Evolutionary conservation across 768 basidiomycete genomes (phyloP).

Genomic region (Brasilioporus rufonigricans): DNA sequence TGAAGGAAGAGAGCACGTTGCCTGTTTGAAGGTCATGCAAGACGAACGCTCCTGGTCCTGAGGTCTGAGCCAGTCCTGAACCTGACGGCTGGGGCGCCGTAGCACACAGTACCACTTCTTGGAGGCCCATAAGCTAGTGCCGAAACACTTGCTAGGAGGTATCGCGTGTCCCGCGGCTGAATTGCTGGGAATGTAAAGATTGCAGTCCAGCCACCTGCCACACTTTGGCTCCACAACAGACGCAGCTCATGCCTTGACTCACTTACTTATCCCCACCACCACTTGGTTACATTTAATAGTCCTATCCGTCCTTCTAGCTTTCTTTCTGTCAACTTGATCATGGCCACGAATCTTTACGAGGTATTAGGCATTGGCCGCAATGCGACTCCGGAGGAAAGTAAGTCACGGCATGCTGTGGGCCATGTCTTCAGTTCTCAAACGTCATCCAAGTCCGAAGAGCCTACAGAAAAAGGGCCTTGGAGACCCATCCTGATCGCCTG

Average conservation of each 20-base stretch:
- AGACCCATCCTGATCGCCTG: constrained; percentile 76
- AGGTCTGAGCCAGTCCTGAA: constrained; percentile 35
- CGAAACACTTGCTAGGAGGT: background rate
- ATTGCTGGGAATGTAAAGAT: background rate
- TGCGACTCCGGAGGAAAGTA: constrained; percentile 65
- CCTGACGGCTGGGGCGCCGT: constrained; percentile 45
- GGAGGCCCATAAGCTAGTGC: constrained; percentile 46
- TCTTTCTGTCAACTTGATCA: constrained; percentile 20
- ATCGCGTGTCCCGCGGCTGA: background rate
- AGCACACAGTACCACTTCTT: constrained; percentile 67
- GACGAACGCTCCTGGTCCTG: constrained; percentile 62
- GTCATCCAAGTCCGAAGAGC: constrained; percentile 62
- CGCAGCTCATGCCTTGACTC: background rate
- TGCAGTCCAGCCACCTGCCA: constrained; percentile 17
- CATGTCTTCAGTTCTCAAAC: constrained; percentile 3
- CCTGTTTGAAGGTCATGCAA: constrained; percentile 84
- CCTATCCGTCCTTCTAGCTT: background rate
- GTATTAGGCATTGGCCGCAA: constrained; percentile 50
- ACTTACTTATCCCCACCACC: background rate
- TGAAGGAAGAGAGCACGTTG: constrained; percentile 78
- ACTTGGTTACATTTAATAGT: background rate
- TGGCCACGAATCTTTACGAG: constrained; percentile 66
- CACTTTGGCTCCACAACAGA: background rate
- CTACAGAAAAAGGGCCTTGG: constrained; percentile 69
- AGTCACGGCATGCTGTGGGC: constrained; percentile 22